Percentiles rank a stretch among this genome's conserved stretches.
Evolutionary conservation across 257 asterid species (phyloP).

Genomic region (Fraxinus pennsylvanica): DNA sequence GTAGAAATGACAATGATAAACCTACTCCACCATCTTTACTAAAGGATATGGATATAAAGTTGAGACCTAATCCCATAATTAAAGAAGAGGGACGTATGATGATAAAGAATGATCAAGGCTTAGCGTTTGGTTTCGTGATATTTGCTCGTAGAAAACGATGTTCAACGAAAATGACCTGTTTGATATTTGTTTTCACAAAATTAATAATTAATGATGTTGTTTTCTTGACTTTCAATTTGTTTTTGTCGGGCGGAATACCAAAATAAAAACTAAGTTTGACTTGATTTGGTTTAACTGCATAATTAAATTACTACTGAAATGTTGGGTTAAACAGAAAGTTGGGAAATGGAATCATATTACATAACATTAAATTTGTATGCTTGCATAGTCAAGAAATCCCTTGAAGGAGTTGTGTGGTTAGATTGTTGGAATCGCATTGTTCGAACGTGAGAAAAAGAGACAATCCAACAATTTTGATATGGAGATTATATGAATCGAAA

Average conservation of each 20-base stretch:
- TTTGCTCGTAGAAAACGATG: neutral
- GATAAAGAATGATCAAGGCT: neutral
- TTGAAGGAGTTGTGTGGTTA: no score
- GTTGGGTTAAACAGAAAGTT: neutral
- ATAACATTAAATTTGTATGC: no score
- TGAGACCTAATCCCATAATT: neutral
- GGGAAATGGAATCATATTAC: no score
- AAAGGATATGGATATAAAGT: neutral
- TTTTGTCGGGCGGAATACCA: neutral
- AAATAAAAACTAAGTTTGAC: neutral
- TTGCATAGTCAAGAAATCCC: no score
- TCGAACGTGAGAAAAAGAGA: no score
- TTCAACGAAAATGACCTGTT: neutral
- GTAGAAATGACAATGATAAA: neutral
- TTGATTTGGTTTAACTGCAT: neutral
- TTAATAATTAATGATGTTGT: neutral
- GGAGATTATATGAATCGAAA: no score
- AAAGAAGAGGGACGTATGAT: neutral
- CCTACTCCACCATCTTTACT: neutral
- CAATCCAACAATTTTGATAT: no score
- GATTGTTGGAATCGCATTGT: no score
- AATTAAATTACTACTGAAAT: neutral
- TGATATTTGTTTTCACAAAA: neutral
- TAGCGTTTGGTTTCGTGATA: neutral
- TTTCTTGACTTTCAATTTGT: conserved; percentile 21